phyloP scores from a whole-genome alignment of 495 filamentous ascomycete species.

The Lasiosphaeria hispida region DNA sequence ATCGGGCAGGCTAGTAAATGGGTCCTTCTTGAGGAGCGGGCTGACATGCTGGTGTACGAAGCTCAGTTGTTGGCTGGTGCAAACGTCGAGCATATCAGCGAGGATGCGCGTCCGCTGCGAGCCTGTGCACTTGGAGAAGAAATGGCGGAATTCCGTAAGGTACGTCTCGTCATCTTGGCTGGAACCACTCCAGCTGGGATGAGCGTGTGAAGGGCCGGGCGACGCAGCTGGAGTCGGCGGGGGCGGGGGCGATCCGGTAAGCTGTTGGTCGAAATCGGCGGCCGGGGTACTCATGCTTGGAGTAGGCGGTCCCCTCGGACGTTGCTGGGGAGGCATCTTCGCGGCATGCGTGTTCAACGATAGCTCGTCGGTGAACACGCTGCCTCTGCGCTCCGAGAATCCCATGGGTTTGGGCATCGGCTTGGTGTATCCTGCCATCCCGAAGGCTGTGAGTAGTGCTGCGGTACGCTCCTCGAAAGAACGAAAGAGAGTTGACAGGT shows the following conservation, averaged over 20 bases:
- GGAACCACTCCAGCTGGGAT: conserved; percentile 52
- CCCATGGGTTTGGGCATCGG: conserved; percentile 30
- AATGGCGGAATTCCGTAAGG: conserved; percentile 46
- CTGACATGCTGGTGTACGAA: conserved; percentile 93
- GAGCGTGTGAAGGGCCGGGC: conserved; percentile 51
- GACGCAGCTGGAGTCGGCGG: conserved; percentile 58
- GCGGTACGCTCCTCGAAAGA: too few species aligned
- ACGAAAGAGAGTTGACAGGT: too few species aligned
- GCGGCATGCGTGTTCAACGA: conserved; percentile 41
- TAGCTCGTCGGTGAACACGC: conserved; percentile 43
- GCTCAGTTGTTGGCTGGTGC: conserved; percentile 89
- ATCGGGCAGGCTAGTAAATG: conserved; percentile 83
- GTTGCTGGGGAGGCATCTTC: conserved; percentile 47
- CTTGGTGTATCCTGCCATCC: not conserved
- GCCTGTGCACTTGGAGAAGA: conserved; percentile 50
- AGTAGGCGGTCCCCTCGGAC: conserved; percentile 50
- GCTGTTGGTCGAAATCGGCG: conserved; percentile 52
- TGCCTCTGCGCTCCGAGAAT: conserved; percentile 46
- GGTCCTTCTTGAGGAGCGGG: conserved; percentile 91
- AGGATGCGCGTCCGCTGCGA: conserved; percentile 61
- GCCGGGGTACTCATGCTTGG: conserved; percentile 57
- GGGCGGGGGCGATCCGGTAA: conserved; percentile 53
- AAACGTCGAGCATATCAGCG: conserved; percentile 82
- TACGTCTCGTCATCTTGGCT: conserved; percentile 53
- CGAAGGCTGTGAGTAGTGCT: not conserved